Base-by-base conservation (phyloP, 345 rosid species). In the Citrus sinensis region DNA sequence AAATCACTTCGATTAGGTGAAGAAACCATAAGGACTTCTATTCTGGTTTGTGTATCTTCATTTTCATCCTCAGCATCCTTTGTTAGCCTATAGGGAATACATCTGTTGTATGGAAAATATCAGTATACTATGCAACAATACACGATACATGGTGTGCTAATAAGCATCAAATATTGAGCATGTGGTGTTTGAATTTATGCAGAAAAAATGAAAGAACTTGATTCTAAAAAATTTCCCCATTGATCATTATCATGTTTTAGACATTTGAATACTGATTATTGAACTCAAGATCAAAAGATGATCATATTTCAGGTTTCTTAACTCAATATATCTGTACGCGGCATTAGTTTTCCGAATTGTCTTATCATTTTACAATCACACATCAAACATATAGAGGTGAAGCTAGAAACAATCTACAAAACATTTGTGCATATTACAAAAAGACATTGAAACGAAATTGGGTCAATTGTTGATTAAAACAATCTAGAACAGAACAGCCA, bases 11-110 rank as follows among this genome's bases (percentile, higher is more conserved):
- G 91, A 59, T 93, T 89, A 42, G 98, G 98, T 74, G 98, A 87
- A 70, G 98, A 90, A 81, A 95, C 87, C 98, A 95, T 93, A 81
- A 89, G 90, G 76, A 95, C 93, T 80, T 87, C 73, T 20, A 95
- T 51, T 56, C 73, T 83, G 74, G 81, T 88, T 63, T 86, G 87
- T 62, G 73, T 46, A 60, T 87, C 82, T 60, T 34, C 85, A 65
- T 76, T 70, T 27, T 80, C 39, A 79, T 78, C 81, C n/a, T 70
- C 86, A 42, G 79, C 88, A 25, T 68, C 82, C 79, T 86, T 87
- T 51, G 60, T 79, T 65, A 88, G 66, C 61, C 92, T 87, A 85
- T 89, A 93, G 20, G 98, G 98, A 83, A 95, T 88, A 69, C 98
- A 95, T 83, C 98, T 95, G 82, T 69, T 40, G 74, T 19, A 67